A percentile compares a stretch with the other conserved stretches of the same genome.
phyloP scores from a whole-genome alignment of 352 stramenopile genomes.

The Pythium volutum region DNA sequence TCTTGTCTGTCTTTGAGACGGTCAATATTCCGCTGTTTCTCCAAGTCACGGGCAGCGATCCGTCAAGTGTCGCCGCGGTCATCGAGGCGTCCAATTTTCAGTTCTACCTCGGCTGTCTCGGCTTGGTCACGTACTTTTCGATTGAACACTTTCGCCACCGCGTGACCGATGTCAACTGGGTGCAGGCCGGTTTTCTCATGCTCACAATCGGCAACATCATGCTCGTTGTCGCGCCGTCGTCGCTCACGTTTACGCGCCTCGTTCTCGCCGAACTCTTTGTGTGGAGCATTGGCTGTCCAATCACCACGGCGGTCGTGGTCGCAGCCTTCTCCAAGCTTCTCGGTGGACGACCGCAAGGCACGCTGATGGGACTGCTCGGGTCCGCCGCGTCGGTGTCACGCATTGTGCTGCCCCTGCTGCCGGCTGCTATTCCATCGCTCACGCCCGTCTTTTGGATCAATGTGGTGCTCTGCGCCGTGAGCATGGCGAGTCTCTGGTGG shows the following conservation, averaged over 20 bases:
- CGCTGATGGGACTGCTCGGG: conserved; percentile 73
- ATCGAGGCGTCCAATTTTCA: conserved; percentile 79
- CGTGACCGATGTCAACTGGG: conserved; percentile 68
- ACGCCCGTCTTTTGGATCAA: conserved; percentile 79
- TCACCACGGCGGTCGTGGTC: conserved; percentile 72
- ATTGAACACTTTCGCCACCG: conserved; percentile 74
- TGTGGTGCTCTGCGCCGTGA: conserved; percentile 53
- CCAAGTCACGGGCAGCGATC: conserved; percentile 59
- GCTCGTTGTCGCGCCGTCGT: conserved; percentile 39
- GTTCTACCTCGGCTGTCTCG: conserved; percentile 75
- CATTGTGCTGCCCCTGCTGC: conserved; percentile 71
- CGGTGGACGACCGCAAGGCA: conserved; percentile 67
- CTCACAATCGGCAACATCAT: conserved; percentile 58
- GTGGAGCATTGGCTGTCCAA: conserved; percentile 78
- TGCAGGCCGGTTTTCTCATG: conserved; percentile 65
- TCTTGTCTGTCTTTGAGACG: conserved; percentile 81
- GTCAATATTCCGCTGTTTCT: conserved; percentile 83
- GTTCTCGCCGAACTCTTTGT: conserved; percentile 63
- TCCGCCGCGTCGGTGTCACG: conserved; percentile 70
- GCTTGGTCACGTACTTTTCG: conserved; percentile 70
- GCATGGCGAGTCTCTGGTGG: conserved; percentile 57
- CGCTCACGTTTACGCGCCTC: conserved; percentile 50
- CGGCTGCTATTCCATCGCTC: conserved; percentile 59
- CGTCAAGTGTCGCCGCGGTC: conserved; percentile 45
- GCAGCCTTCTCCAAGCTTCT: conserved; percentile 79